These are phyloP conservation scores for Drosera capensis DNA, from an alignment of 148 eudicot genomes.

Conservation along the genomic window DNA sequence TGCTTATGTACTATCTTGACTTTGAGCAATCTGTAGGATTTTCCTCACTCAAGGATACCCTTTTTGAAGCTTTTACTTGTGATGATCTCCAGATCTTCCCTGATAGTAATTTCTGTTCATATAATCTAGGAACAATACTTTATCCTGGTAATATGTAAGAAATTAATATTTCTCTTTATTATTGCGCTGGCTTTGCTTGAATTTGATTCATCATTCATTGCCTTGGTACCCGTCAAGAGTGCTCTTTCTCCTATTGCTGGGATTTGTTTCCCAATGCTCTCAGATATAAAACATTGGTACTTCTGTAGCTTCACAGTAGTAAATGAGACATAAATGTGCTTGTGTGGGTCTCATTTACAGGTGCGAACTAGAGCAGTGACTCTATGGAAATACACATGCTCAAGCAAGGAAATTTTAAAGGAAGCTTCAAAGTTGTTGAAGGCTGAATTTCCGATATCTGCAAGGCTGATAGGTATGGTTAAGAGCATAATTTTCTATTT, in stretches of 20 bases:
- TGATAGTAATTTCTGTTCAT: no score
- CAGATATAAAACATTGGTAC: neutral
- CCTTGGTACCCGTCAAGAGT: no score
- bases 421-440: slow-evolving; percentile 74
- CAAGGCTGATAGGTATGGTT: slow-evolving; percentile 68
- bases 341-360: slow-evolving; percentile 20
- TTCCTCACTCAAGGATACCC: neutral
- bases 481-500: neutral
- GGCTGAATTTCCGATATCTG: slow-evolving; percentile 82
- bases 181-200: no score
- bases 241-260: no score
- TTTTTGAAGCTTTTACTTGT: neutral
- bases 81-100: no score
- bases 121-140: no score
- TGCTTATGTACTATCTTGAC: slow-evolving; percentile 3
- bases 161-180: no score
- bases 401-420: slow-evolving; percentile 66
- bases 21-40: neutral
- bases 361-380: slow-evolving; percentile 79
- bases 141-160: no score
- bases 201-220: no score
- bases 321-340: neutral
- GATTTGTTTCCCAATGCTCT: neutral
- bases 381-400: slow-evolving; percentile 42
- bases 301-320: neutral